A percentile compares a stretch with the other conserved stretches of the same genome.
These are phyloP conservation scores for Agrostemma githago DNA, from an alignment of 148 eudicot genomes.

Conservation along the genomic window DNA sequence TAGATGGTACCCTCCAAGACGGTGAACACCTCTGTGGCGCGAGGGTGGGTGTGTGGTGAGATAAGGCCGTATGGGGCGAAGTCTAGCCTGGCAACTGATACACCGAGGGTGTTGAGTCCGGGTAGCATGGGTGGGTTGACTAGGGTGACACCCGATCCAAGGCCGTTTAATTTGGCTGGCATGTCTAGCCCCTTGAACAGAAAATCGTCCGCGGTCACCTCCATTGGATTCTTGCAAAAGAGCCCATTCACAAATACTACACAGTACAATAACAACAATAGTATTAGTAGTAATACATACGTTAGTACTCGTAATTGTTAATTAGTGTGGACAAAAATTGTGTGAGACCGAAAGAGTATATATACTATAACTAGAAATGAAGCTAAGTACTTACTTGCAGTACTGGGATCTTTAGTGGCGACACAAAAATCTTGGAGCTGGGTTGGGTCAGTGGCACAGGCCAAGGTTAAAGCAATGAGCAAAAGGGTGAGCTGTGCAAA, in stretches of 20 bases:
- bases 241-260: slow-evolving; percentile 19
- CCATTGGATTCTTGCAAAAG: slow-evolving; percentile 16
- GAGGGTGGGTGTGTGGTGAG: slow-evolving; percentile 22
- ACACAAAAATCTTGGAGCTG: slow-evolving; percentile 22
- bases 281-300: too few relatives aligned
- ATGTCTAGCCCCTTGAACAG: slow-evolving; percentile 12
- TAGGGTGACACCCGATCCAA: slow-evolving; percentile 17
- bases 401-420: slow-evolving; percentile 4
- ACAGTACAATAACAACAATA: not conserved
- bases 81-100: slow-evolving; percentile 17
- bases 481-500: not conserved
- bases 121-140: slow-evolving; percentile 8
- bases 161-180: slow-evolving; percentile 13
- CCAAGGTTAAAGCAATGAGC: not conserved
- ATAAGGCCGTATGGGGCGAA: slow-evolving; percentile 20
- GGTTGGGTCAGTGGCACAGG: slow-evolving; percentile 12
- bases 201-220: slow-evolving; percentile 12
- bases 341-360: too few relatives aligned
- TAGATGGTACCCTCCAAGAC: slow-evolving; percentile 14
- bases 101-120: slow-evolving; percentile 23
- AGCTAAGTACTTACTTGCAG: not conserved
- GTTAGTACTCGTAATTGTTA: not conserved
- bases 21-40: slow-evolving; percentile 23
- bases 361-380: not conserved
- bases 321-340: too few relatives aligned